phyloP scores from a whole-genome alignment of 2,329 filamentous ascomycete species.

The Scedosporium apiospermum region DNA sequence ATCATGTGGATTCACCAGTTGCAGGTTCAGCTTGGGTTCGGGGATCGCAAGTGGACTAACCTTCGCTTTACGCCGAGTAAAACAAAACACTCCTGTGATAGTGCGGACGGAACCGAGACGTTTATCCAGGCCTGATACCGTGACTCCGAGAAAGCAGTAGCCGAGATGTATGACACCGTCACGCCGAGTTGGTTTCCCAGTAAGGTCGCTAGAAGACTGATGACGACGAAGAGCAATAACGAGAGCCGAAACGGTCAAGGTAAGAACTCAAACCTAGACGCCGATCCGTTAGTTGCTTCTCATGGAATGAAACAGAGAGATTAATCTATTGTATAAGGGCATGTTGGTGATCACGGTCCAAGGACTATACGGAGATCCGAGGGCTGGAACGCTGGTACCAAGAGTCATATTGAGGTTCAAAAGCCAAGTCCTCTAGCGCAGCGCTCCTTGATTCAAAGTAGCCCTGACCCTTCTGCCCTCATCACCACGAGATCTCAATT shows the following conservation, averaged over 20 bases:
- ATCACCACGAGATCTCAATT: no score
- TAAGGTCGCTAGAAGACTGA: not conserved
- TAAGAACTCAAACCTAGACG: conserved; percentile 6
- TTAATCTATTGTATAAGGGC: not conserved
- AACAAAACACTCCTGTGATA: not conserved
- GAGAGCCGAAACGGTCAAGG: not conserved
- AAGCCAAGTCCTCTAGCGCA: no score
- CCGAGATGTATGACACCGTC: conserved; percentile 2
- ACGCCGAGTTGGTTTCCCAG: conserved; percentile 1
- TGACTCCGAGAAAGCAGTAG: conserved; percentile 6
- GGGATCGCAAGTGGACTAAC: not conserved
- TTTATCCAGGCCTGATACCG: conserved; percentile 5
- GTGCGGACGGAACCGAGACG: not conserved
- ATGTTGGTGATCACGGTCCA: not conserved
- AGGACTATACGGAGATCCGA: not conserved
- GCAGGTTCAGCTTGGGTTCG: not conserved
- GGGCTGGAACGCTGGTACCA: no score
- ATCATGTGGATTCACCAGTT: not conserved
- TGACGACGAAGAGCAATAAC: not conserved
- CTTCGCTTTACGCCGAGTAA: not conserved
- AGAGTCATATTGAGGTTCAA: no score
- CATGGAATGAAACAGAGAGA: not conserved
- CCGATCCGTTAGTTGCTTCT: not conserved
- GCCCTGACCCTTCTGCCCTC: no score
- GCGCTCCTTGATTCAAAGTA: no score